Base-by-base conservation (phyloP, 768 basidiomycete genomes). In the Crassisporium funariophilum region DNA sequence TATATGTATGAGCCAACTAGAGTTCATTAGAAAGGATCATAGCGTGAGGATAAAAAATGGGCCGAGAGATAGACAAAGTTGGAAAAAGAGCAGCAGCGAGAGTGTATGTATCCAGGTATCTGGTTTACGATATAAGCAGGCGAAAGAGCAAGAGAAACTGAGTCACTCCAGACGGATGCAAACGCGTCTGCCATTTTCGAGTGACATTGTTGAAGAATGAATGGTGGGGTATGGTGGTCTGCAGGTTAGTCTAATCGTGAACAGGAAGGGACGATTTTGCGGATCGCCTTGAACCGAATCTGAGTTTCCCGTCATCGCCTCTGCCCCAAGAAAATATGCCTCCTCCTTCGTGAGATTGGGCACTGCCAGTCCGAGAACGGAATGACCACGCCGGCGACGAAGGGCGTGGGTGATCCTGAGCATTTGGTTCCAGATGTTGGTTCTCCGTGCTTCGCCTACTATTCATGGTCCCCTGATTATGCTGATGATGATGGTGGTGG, bases 351-450 rank as follows among this genome's bases (percentile, higher is more conserved):
- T 84, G 82, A 4, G 86, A 87, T 40, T 82, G 77, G 0, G 81
- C 61, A 54, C 88, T 88, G n/a, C 87, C 88, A 1, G 85, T 76
- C 19, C 84, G 77, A 16, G 90, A 92, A 13, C 89, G 84, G 74
- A 91, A 84, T 0, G 88, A 91, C 88, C 88, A 92, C 0, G 88
- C 84, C 36, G 89, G 90, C 4, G 90, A 91, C 13, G 71, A 77
- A 2, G 90, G 90, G 17, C 90, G 81, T 23, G 59, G 64, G 11
- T 69, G 65, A 13, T 81, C 80, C 51, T 71, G 49, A 29, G 67
- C 55, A 19, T 73, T 74, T 17, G 77, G 71, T 27, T 86, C 80
- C 16, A 84, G 68, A 52, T 78, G 70, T 17, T 70, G 61, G 41
- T 65, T 79, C 35, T 77, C 72, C 23, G 74, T 72, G 37, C 75